A percentile compares a stretch with the other conserved stretches of the same genome.
phyloP scores from a whole-genome alignment of 768 basidiomycete genomes.

The Paxillus rubicundulus region DNA sequence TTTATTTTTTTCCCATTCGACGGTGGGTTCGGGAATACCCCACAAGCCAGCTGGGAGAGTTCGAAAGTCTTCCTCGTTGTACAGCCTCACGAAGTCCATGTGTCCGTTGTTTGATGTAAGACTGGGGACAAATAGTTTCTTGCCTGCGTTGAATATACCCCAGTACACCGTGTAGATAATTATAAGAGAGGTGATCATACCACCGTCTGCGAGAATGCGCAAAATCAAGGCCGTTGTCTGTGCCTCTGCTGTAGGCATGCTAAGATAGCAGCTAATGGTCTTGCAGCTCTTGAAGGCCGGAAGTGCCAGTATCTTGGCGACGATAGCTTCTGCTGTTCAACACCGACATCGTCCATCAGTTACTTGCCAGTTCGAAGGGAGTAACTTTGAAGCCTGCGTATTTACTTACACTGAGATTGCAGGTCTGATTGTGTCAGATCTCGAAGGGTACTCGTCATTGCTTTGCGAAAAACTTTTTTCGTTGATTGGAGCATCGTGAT shows the following conservation, averaged over 20 bases:
- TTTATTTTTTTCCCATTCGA: conserved; percentile 39
- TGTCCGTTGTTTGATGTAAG: conserved; percentile 42
- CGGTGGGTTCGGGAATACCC: conserved; percentile 72
- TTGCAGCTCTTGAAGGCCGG: conserved; percentile 49
- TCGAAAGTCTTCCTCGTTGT: conserved; percentile 55
- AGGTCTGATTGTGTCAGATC: conserved; percentile 43
- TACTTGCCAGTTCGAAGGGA: conserved; percentile 2
- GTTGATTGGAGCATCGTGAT: conserved; percentile 25
- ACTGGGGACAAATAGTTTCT: conserved; percentile 68
- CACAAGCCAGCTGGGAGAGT: conserved; percentile 60
- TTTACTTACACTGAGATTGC: conserved; percentile 65
- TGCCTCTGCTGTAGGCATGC: conserved; percentile 72
- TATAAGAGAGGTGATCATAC: conserved; percentile 38
- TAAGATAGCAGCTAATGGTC: conserved; percentile 72
- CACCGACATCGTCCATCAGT: not conserved
- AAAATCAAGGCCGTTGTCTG: conserved; percentile 54
- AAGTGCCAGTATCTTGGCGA: conserved; percentile 45
- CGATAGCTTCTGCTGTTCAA: conserved; percentile 35
- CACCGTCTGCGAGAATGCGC: conserved; percentile 47
- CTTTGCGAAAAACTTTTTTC: conserved; percentile 60
- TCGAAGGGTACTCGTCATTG: conserved; percentile 44
- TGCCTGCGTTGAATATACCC: conserved; percentile 40
- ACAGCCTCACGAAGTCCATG: conserved; percentile 70
- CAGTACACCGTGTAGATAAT: not conserved
- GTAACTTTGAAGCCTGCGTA: not conserved